These are phyloP conservation scores for Aspergillus coremiiformis DNA, from an alignment of 495 filamentous ascomycete species.

Conservation along the genomic window DNA sequence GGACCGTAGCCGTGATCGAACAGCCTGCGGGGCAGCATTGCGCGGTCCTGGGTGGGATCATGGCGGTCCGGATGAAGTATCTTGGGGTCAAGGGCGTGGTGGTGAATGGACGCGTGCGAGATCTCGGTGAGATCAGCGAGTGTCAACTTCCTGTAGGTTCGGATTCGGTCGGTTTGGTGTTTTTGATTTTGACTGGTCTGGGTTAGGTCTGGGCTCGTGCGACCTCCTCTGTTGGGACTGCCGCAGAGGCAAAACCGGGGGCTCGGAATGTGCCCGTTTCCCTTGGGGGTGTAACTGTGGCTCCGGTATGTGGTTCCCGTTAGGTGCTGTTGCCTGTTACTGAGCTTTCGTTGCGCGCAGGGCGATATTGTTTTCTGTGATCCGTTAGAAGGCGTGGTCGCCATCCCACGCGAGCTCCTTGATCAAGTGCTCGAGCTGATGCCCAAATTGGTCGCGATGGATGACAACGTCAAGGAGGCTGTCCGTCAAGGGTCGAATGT, in stretches of 20 bases:
- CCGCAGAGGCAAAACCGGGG: constrained; percentile 51
- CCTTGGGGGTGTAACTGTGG: constrained; percentile 43
- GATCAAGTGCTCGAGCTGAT: constrained; percentile 45
- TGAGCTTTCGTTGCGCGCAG: constrained; percentile 16
- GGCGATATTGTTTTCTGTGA: constrained; percentile 61
- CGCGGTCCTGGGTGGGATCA: constrained; percentile 61
- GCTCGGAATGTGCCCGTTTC: constrained; percentile 46
- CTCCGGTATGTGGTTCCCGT: constrained; percentile 38
- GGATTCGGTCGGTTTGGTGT: too few species aligned
- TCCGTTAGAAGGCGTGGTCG: constrained; percentile 52
- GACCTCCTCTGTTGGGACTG: constrained; percentile 53
- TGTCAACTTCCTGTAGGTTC: constrained; percentile 42
- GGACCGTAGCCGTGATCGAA: constrained; percentile 50
- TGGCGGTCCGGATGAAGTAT: constrained; percentile 54
- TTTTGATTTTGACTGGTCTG: background rate
- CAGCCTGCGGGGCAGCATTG: constrained; percentile 54
- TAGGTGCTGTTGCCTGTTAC: too few species aligned
- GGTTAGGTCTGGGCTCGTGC: constrained; percentile 49
- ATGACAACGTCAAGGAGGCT: constrained; percentile 53
- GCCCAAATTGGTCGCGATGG: constrained; percentile 49
- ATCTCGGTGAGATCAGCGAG: constrained; percentile 46
- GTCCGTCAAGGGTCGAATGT: constrained; percentile 50
- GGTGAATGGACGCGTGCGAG: constrained; percentile 55
- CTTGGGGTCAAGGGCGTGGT: constrained; percentile 49
- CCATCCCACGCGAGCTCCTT: constrained; percentile 48